A percentile compares a stretch with the other conserved stretches of the same genome.
Evolutionary conservation across 768 basidiomycete species (phyloP).

Genomic region (Tephrocybe rancida): DNA sequence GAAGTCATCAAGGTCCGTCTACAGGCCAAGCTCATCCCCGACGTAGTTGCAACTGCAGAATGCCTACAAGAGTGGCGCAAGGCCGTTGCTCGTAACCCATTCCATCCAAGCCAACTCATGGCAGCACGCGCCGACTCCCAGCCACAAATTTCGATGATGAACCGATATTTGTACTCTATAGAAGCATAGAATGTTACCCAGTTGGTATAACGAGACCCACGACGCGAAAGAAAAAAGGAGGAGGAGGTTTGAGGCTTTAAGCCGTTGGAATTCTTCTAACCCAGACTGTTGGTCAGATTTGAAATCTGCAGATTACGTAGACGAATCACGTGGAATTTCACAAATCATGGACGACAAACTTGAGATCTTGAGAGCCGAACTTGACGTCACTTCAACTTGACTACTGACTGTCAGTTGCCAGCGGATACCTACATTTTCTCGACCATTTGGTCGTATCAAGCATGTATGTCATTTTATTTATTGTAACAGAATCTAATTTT

Average conservation of each 20-base stretch:
- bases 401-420: too few species aligned
- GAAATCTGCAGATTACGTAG: conserved; percentile 15
- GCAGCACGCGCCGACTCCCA: neutral
- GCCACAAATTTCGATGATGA: neutral
- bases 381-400: too few species aligned
- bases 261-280: neutral
- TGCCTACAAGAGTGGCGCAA: conserved; percentile 18
- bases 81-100: conserved; percentile 12
- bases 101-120: conserved; percentile 25
- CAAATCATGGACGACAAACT: too few species aligned
- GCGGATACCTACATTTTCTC: too few species aligned
- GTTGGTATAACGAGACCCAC: neutral
- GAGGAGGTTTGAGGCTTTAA: neutral
- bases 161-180: neutral
- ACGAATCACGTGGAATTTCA: neutral
- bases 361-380: too few species aligned
- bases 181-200: conserved; percentile 4
- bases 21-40: neutral
- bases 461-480: too few species aligned
- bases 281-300: neutral
- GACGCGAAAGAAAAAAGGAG: neutral
- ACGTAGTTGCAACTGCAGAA: conserved; percentile 4
- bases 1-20: conserved; percentile 10
- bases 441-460: too few species aligned
- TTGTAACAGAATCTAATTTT: too few species aligned